These are phyloP conservation scores for Iris pallida DNA, from an alignment of 116 monocot genomes.

Conservation along the genomic window DNA sequence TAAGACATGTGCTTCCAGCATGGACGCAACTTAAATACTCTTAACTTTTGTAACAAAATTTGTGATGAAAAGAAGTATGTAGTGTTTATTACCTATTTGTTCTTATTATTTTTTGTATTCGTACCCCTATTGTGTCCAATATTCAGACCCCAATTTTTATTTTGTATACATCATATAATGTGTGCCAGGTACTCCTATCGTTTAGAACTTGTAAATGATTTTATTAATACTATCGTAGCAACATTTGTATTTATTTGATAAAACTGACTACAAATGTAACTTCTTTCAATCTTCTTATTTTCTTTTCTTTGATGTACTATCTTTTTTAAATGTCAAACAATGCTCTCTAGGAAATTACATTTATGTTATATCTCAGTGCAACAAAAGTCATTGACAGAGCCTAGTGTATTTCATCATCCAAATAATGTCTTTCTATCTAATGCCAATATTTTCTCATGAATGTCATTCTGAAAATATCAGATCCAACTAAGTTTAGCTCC, in stretches of 20 bases:
- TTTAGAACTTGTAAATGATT: background rate
- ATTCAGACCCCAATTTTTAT: constrained; percentile 72
- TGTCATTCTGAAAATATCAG: constrained; percentile 28
- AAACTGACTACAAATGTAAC: too few species aligned
- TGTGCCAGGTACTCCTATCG: constrained; percentile 56
- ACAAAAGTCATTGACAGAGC: too few species aligned
- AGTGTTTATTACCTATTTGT: background rate
- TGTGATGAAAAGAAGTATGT: background rate
- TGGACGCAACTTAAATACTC: constrained; percentile 46
- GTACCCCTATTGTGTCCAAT: constrained; percentile 62
- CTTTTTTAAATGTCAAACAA: too few species aligned
- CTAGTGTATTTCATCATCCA: too few species aligned
- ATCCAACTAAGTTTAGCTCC: constrained; percentile 54
- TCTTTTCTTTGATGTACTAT: too few species aligned
- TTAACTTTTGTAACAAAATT: background rate
- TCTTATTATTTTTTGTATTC: background rate
- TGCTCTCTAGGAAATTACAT: too few species aligned
- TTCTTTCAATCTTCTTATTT: too few species aligned
- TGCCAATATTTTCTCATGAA: background rate
- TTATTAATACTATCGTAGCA: background rate
- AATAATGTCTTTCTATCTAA: too few species aligned
- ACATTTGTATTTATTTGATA: background rate
- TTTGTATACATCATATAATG: constrained; percentile 84
- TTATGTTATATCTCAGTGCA: too few species aligned
- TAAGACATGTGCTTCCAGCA: constrained; percentile 34